Evolutionary conservation across 148 eudicot genomes (phyloP).

Genomic region (Linanthus parryae): DNA sequence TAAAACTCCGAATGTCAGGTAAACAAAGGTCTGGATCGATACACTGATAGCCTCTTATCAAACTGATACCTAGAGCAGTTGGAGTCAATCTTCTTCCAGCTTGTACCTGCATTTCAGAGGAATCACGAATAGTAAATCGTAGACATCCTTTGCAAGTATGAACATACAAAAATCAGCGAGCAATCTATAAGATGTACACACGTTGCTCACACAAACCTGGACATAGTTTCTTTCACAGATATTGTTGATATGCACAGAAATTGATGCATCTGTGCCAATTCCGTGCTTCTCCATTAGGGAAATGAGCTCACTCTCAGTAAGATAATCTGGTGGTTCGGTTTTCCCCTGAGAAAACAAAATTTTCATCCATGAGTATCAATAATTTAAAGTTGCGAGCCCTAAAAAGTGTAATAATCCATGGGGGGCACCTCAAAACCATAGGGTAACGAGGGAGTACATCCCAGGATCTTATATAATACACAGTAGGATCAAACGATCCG

Average conservation of each 20-base stretch:
- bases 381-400: no score
- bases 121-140: background rate
- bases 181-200: background rate
- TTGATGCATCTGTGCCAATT: constrained; percentile 97
- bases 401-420: no score
- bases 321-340: constrained; percentile 82
- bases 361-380: no score
- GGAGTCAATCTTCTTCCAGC: constrained; percentile 89
- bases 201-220: constrained; percentile 44
- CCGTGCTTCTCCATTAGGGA: constrained; percentile 98
- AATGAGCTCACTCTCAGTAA: constrained; percentile 87
- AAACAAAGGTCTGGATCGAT: constrained; percentile 96
- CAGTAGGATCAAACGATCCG: no score
- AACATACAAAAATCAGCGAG: background rate
- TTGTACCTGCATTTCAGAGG: constrained; percentile 59
- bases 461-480: no score
- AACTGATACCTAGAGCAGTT: constrained; percentile 82
- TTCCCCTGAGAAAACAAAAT: constrained; percentile 46
- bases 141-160: background rate
- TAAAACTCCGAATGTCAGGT: constrained; percentile 92
- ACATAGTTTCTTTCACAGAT: constrained; percentile 96
- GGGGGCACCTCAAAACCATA: no score
- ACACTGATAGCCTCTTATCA: constrained; percentile 88
- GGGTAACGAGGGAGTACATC: no score
- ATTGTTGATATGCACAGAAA: constrained; percentile 93